Evolutionary conservation across 306 rosid genomes (phyloP).

Genomic region (Cyclanthera cordifolia): DNA sequence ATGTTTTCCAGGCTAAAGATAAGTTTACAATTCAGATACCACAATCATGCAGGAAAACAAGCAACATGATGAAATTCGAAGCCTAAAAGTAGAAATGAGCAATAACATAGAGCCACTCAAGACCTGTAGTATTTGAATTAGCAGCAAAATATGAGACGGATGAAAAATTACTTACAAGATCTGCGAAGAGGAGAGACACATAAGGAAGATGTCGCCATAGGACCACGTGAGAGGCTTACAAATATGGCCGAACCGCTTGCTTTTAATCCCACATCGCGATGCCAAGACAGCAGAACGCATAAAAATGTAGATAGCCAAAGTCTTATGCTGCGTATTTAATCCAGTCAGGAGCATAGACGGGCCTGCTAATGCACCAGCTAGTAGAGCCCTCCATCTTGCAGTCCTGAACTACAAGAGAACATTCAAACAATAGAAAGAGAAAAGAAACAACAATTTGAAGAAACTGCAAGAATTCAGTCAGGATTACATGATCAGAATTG

Average conservation of each 20-base stretch:
- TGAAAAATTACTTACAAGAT: conserved; percentile 53
- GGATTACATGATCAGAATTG: conserved; percentile 11
- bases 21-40: neutral
- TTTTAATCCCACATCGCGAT: conserved; percentile 86
- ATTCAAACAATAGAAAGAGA: conserved; percentile 18
- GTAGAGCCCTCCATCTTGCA: conserved; percentile 80
- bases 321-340: conserved; percentile 66
- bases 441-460: neutral
- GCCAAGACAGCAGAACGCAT: conserved; percentile 93
- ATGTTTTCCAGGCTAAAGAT: neutral
- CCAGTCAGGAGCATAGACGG: conserved; percentile 87
- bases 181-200: conserved; percentile 92
- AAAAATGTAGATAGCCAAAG: conserved; percentile 84
- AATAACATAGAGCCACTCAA: neutral
- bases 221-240: conserved; percentile 95
- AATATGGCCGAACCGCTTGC: conserved; percentile 65
- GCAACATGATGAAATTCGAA: neutral
- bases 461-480: neutral
- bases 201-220: conserved; percentile 88
- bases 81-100: neutral
- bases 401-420: conserved; percentile 59
- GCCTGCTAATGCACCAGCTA: conserved; percentile 94
- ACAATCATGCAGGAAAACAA: neutral
- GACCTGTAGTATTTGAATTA: neutral
- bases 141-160: neutral